Base-by-base conservation (phyloP, 306 rosid species). In the Senna tora region DNA sequence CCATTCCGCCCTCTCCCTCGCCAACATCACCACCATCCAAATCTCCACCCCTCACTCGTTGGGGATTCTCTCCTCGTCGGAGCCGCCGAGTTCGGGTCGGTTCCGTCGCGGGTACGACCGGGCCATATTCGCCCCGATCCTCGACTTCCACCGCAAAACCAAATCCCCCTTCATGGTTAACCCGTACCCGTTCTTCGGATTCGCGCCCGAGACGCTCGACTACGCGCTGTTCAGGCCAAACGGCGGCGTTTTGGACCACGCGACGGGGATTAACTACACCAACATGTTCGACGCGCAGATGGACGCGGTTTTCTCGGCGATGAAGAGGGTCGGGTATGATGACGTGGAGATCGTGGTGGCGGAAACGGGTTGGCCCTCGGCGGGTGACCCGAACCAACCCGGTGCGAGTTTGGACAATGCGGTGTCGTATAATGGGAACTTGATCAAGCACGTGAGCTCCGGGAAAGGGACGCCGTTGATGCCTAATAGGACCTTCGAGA, bases 271-370 rank as follows among this genome's bases (percentile, higher is more conserved):
- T 0, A 87, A 81, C 72, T 93, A 93, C 83, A 84, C 92, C 12
- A 93, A 93, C 79, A 90, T 93, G 98, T 93, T 87, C 47, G 98
- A 93, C 25, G 98, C 97, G 0, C 96, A 88, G 67, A 81, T 93
- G 84, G 98, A 93, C 52, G 93, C 96, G 50, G 88, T 93, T 45
- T 86, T 72, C 76, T 77, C 96, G 21, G 97, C 98, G n/a, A 88
- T 93, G 96, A 93, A 90, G 85, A 84, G 57, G 25, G 22, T 90
- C 9, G 98, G 97, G 0, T 90, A 84, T 41, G 90, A 73, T 5
- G 97, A 90, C 67, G 92, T 93, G 58, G 96, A 87, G 45, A 14
- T 90, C 1, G 87, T 87, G 5, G 86, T 93, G 6, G 97, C 78
- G 0, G 97, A 88, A 79, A 90, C 98, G 55, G 98, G 98, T 14